phyloP scores from a whole-genome alignment of 129 eudicot species.

The Flaveria ramosissima region DNA sequence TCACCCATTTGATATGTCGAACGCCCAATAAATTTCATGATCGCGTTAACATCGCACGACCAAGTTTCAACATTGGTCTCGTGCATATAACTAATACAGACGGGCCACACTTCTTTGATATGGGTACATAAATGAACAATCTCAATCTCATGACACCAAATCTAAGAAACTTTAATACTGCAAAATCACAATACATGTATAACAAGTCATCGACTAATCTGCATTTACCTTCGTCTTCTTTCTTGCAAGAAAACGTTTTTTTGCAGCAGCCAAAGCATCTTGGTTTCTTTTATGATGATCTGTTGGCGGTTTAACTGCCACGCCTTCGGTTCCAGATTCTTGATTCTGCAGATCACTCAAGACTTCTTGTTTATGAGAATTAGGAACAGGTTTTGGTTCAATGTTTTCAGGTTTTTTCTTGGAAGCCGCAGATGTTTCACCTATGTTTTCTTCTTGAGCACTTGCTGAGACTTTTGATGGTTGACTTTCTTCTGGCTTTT shows the following conservation, averaged over 20 bases:
- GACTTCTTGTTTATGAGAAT: slow-evolving; percentile 33
- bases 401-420: slow-evolving; percentile 33
- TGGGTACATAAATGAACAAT: no score
- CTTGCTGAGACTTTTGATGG: slow-evolving; percentile 35
- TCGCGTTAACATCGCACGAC: no score
- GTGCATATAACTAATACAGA: no score
- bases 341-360: slow-evolving; percentile 15
- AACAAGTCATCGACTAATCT: background rate
- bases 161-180: no score
- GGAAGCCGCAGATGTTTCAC: slow-evolving; percentile 31
- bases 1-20: no score
- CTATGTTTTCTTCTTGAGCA: slow-evolving; percentile 26
- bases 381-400: slow-evolving; percentile 36
- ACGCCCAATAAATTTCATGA: no score
- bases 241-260: slow-evolving; percentile 81
- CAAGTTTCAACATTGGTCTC: no score
- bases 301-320: slow-evolving; percentile 34
- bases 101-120: no score
- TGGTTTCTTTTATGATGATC: slow-evolving; percentile 72
- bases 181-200: background rate
- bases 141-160: no score
- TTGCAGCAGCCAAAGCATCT: slow-evolving; percentile 86
- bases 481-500: slow-evolving; percentile 28
- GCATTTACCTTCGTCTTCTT: slow-evolving; percentile 55
- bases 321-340: slow-evolving; percentile 27